Evolutionary conservation across 169 alveolate genomes (phyloP), one percentile per base, ranked within the genome.

Genomic region (Fabrea salina): DNA sequence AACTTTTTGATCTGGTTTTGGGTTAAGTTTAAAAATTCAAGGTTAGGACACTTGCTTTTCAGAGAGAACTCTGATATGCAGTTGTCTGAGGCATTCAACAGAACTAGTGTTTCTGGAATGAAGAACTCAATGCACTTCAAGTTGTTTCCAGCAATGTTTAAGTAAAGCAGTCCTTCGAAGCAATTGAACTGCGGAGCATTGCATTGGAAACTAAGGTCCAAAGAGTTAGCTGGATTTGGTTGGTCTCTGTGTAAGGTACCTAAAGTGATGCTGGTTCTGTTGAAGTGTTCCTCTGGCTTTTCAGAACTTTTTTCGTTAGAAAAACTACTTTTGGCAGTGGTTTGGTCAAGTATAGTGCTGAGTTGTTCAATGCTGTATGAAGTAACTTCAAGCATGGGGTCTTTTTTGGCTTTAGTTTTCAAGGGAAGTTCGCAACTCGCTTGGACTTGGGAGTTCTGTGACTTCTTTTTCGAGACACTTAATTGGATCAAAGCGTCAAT

Each of bases 91-190:
- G 41, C 35, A 40, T 64, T 64, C 27, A 64, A 35, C n/a, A 64
- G 30, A 37, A 64, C 30, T 35, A 64, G 30, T 37, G 57, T 19
- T 40, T 32, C 13, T 13, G 75, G 75, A 3, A 64, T 25, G 4
- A n/a, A 33, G 30, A 32, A 64, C 5, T 1, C 5, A 39, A n/a
- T 64, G 25, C n/a, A 1, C 8, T 51, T 16, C 30, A 64, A 32
- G 16, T 22, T 32, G 54, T 64, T 64, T n/a, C 75, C 75, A 2
- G 75, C 49, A 0, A 64, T 51, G n/a, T 32, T 22, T n/a, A 64
- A 64, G 30, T 37, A 64, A 16, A 22, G 75, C 4, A 64, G 54
- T 39, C 41, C 39, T n/a, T 40, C 75, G 30, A n/a, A n/a, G 19
- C 19, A 47, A 16, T 47, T 47, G 16, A n/a, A 16, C 19, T n/a